Conservation (phyloP, 2,329 filamentous ascomycete genomes). For the Cladosporium austrohemisphaericum region DNA sequence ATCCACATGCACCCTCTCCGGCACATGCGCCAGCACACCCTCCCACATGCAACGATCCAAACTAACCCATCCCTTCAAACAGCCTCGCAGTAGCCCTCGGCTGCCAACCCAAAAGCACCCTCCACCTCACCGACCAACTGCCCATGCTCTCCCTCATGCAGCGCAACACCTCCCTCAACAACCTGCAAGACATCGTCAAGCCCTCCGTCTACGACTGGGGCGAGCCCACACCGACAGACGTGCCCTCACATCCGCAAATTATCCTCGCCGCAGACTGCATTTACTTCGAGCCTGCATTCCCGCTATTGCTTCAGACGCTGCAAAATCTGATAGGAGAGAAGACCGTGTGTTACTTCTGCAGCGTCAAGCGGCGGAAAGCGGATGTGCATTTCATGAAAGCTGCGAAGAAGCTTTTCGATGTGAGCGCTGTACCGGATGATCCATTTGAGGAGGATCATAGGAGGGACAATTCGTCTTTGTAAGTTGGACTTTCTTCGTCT, state of each 20-base stretch:
- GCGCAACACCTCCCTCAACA: constrained; percentile 81
- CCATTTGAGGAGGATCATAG: constrained; percentile 43
- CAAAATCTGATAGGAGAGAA: constrained; percentile 63
- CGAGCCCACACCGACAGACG: constrained; percentile 35
- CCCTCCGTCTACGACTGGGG: constrained; percentile 79
- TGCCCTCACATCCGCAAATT: constrained; percentile 64
- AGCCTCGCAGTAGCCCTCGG: constrained; percentile 57
- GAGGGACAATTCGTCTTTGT: constrained; percentile 51
- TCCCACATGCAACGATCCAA: neutral
- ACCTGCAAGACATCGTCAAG: constrained; percentile 59
- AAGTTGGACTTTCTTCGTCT: constrained; percentile 20
- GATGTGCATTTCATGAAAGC: constrained; percentile 53
- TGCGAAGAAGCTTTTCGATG: constrained; percentile 46
- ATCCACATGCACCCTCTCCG: neutral
- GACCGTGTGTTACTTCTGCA: constrained; percentile 80
- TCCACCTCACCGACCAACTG: constrained; percentile 82
- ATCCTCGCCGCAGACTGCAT: constrained; percentile 96
- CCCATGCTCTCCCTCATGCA: constrained; percentile 84
- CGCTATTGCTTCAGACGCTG: constrained; percentile 76
- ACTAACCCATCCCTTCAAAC: constrained; percentile 1
- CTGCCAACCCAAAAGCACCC: constrained; percentile 51
- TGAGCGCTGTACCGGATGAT: constrained; percentile 48
- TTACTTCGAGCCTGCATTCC: constrained; percentile 95
- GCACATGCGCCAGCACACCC: neutral
- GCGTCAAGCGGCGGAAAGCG: constrained; percentile 82